Base-by-base conservation (phyloP, 805 yeast genomes). In the Torulaspora franciscae region DNA sequence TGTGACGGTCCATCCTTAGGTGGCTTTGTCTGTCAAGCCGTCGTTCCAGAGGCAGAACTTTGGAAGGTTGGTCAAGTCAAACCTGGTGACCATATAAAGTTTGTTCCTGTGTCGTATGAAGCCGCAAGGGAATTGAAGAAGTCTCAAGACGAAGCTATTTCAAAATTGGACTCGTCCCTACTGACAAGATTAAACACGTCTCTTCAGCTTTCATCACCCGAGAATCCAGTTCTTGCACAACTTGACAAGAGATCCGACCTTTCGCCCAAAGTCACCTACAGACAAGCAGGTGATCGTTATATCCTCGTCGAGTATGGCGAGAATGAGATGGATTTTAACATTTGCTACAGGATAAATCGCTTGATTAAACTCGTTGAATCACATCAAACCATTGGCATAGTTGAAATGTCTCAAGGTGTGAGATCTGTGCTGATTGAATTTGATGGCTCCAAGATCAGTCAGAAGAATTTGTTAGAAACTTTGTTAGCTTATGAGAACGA, bases 61-160 rank as follows among this genome's bases (percentile, higher is more conserved):
- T 91, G 98, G 98, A 93, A 93, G 71, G 85, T 93, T 61, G 99
- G 99, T 37, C 98, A 91, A 70, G 90, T 87, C 34, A 90, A 86
- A 66, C 97, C 98, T 4, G 98, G 98, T 60, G 98, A 93, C 60
- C 57, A 66, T 38, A 80, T 91, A 48, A 77, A 77, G 54, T 91
- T 93, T 72, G 79, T 80, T 45, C 96, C 97, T 29, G 74, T 93
- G 35, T 58, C 79, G 11, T 83, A 77, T 55, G 80, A 77, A 25
- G 68, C 75, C 46, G 96, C 98, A 6, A 71, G 84, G 52, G 64
- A 64, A 13, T 70, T 90, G 65, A 84, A 80, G 65, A 57, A 58
- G 23, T 64, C 69, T 1, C 95, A 84, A 62, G 90, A 87, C 60
- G 54, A 58, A 24, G 67, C 73, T 17, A 71, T 85, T 49, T 74